Evolutionary conservation across 495 filamentous ascomycete species (phyloP), one percentile per base, ranked within the genome.

Genomic region (Rhypophila decipiens): DNA sequence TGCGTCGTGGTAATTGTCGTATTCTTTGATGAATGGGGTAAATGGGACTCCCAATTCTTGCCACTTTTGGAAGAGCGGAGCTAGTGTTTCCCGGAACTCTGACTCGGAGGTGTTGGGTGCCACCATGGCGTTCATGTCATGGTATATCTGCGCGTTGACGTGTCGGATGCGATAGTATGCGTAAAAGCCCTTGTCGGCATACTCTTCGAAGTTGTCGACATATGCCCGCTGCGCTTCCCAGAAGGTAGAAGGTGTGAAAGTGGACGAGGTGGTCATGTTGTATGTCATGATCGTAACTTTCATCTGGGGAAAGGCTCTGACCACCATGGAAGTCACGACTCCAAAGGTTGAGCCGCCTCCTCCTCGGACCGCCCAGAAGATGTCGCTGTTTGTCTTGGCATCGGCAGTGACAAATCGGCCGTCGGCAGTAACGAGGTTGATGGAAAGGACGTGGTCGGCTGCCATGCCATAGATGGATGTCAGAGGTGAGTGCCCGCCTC

Each of bases 311-410:
- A 66, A 56, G 0, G 70, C 73, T 49, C 68, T 72, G 29, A 76
- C 58, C 3, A 64, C 66, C 22, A 76, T 54, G 3, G 72, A 77
- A 19, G 66, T 70, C 4, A 84, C 79, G 4, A 83, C 72, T 3
- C 76, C 82, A 33, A 73, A 84, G n/a, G 78, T 81, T 45, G 59
- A 49, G 0, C 78, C 76, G 17, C 70, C 78, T 9, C 78, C 81
- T n/a, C 80, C 82, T 23, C 72, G 68, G 0, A 84, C 63, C 9
- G 82, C 83, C 80, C 75, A 85, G 69, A 78, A 86, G n/a, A 85
- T 64, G 31, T 85, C 82, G 0, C 71, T 56, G 38, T 84, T 55
- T 11, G 63, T 59, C 4, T 57, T 56, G 20, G 67, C 55, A 36
- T 65, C 71, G 2, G 73, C 78, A 0, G 72, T 81, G 11, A 80